Conservation (phyloP, 768 basidiomycete genomes). For the Lentinus tigrinus region DNA sequence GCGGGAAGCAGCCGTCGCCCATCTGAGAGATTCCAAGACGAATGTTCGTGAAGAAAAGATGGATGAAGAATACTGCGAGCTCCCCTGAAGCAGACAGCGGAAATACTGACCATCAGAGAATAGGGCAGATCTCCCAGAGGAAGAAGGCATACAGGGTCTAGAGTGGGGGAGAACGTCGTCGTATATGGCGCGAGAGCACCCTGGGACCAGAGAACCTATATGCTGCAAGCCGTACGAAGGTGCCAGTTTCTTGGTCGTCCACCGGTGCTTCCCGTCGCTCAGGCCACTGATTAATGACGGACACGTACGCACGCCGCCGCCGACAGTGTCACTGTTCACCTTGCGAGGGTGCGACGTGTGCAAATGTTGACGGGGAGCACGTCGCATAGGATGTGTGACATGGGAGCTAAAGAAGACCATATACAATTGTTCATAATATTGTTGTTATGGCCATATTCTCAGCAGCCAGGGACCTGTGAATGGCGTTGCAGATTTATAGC, state of each 20-base stretch:
- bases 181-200: slow-evolving; percentile 8
- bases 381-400: not conserved
- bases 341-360: too few species aligned
- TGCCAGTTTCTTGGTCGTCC: not conserved
- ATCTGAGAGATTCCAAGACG: too few species aligned
- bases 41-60: too few species aligned
- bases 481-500: too few species aligned
- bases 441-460: not conserved
- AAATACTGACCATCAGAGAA: not conserved
- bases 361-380: too few species aligned
- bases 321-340: not conserved
- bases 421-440: not conserved
- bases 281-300: slow-evolving; percentile 1
- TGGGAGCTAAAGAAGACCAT: not conserved
- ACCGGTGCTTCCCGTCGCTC: slow-evolving; percentile 1
- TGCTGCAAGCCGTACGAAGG: not conserved
- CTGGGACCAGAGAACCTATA: not conserved
- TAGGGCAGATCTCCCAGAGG: not conserved
- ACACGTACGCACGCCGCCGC: not conserved
- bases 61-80: too few species aligned
- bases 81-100: not conserved
- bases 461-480: not conserved
- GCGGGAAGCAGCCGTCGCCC: too few species aligned
- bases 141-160: not conserved
- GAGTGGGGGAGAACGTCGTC: slow-evolving; percentile 1